Conservation (phyloP, 2,329 filamentous ascomycete species). For the Zymoseptoria brevis region DNA sequence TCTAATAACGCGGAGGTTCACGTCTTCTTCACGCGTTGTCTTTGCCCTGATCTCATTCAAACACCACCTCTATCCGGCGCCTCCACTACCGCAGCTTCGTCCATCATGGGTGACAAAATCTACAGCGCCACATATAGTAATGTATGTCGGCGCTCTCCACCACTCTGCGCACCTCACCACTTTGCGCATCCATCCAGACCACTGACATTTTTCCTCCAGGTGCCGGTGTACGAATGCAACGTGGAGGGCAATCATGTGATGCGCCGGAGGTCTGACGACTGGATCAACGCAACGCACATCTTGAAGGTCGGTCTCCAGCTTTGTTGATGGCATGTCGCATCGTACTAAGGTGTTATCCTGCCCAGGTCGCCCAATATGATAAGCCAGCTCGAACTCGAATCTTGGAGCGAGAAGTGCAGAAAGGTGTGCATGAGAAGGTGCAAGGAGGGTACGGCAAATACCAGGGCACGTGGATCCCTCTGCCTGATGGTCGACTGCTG, state of each 20-base stretch:
- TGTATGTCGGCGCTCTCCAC: constrained; percentile 12
- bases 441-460: constrained; percentile 99
- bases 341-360: background rate
- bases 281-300: constrained; percentile 99
- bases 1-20: background rate
- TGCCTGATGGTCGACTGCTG: constrained; percentile 69
- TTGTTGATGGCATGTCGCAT: background rate
- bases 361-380: constrained; percentile 72
- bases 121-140: constrained; percentile 60
- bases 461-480: constrained; percentile 95
- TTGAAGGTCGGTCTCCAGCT: constrained; percentile 55
- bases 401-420: constrained; percentile 92
- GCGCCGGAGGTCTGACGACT: constrained; percentile 85
- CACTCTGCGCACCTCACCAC: constrained; percentile 13
- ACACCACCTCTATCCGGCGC: background rate
- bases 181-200: constrained; percentile 1
- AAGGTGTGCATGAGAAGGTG: constrained; percentile 93
- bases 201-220: constrained; percentile 44
- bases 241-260: constrained; percentile 88
- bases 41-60: background rate
- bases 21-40: background rate
- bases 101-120: constrained; percentile 36
- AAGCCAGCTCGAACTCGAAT: constrained; percentile 94
- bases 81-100: background rate
- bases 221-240: constrained; percentile 90